Evolutionary conservation across 768 basidiomycete species (phyloP).

Genomic region (Megacollybia marginata): DNA sequence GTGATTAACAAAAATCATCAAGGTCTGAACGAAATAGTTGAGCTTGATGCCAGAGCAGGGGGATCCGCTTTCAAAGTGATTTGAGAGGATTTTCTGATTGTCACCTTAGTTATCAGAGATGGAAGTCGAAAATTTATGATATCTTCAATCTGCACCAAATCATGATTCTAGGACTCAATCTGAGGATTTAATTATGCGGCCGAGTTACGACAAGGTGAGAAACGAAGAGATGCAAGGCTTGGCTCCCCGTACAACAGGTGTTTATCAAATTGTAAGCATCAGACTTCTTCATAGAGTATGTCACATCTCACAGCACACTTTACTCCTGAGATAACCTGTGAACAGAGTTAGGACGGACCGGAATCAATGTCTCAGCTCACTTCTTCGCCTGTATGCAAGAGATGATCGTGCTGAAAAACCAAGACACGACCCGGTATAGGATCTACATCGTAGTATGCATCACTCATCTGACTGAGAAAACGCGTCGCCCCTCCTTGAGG

Average conservation of each 20-base stretch:
- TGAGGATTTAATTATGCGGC: no score
- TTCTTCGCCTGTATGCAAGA: neutral
- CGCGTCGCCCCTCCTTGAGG: neutral
- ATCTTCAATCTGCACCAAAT: neutral
- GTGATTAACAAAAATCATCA: neutral
- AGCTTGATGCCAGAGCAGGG: conserved; percentile 50
- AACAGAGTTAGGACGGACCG: no score
- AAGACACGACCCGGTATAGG: neutral
- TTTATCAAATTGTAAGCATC: no score
- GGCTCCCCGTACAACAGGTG: no score
- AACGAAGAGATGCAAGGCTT: no score
- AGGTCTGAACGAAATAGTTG: conserved; percentile 48
- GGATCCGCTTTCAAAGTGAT: conserved; percentile 51
- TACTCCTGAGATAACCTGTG: neutral
- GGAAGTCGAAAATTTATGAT: neutral
- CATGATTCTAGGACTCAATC: no score
- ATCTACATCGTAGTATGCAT: neutral
- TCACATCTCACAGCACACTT: neutral
- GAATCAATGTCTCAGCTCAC: neutral
- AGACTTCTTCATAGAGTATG: neutral
- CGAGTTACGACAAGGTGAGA: no score
- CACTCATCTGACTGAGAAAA: neutral
- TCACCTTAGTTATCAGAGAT: neutral
- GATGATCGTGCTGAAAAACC: neutral
- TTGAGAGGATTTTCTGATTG: conserved; percentile 17